These are phyloP conservation scores for Phytophthora tubulina DNA, from an alignment of 352 stramenopile genomes.

Conservation along the genomic window DNA sequence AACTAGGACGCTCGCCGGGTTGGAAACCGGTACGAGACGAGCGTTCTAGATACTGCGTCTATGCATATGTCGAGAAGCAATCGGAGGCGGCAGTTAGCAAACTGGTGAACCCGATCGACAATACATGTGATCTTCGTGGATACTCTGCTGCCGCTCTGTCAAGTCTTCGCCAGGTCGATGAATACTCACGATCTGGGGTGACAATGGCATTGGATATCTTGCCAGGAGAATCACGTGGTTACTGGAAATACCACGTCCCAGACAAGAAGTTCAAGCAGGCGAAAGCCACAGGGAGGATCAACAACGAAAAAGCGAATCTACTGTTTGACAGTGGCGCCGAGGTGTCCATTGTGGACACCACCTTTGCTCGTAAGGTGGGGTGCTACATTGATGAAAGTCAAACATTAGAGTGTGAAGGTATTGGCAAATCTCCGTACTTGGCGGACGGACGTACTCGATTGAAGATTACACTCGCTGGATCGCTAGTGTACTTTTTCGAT, in stretches of 20 bases:
- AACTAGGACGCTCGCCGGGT: no score
- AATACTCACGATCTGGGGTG: slow-evolving; percentile 6
- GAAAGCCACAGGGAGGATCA: slow-evolving; percentile 21
- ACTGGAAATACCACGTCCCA: background rate
- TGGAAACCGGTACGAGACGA: no score
- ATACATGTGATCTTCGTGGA: slow-evolving; percentile 22
- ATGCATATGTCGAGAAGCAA: no score
- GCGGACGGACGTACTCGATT: no score
- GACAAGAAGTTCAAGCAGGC: slow-evolving; percentile 39
- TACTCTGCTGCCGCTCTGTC: background rate
- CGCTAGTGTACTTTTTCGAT: no score
- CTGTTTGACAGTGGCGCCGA: slow-evolving; percentile 36
- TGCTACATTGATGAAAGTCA: background rate
- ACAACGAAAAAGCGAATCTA: slow-evolving; percentile 27
- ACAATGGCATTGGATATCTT: slow-evolving; percentile 15
- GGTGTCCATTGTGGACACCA: slow-evolving; percentile 29
- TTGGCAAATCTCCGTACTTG: no score
- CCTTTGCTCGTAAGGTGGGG: slow-evolving; percentile 6
- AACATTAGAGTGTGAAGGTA: no score
- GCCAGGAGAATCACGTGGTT: background rate
- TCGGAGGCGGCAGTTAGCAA: no score
- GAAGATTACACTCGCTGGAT: no score
- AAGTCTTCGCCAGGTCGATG: slow-evolving; percentile 1
- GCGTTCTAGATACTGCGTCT: no score
- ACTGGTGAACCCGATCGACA: background rate